Conservation (phyloP, 129 eudicot genomes). For the Dittrichia graveolens region DNA sequence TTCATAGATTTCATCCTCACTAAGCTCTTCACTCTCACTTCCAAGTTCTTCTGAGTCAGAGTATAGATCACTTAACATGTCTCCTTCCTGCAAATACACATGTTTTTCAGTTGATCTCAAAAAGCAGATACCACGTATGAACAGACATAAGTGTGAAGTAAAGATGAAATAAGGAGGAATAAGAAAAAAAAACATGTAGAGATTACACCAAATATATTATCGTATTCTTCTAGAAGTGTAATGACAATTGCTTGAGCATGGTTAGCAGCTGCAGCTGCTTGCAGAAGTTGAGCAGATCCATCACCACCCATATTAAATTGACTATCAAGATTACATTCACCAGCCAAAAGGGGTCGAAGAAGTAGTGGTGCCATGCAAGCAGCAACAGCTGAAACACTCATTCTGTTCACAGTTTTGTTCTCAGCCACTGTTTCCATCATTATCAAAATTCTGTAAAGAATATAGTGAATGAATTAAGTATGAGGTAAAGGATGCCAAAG, state of each 20-base stretch:
- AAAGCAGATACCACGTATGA: not conserved
- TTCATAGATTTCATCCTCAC: constrained; percentile 62
- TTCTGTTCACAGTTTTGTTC: constrained; percentile 68
- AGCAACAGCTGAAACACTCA: constrained; percentile 97
- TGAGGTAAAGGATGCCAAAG: not conserved
- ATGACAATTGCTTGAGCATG: constrained; percentile 97
- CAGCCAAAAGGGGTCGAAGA: constrained; percentile 94
- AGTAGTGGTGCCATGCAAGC: constrained; percentile 99
- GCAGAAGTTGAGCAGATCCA: constrained; percentile 90
- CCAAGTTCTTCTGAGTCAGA: constrained; percentile 83
- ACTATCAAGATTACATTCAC: constrained; percentile 85
- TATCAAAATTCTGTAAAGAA: constrained; percentile 61
- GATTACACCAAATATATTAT: constrained; percentile 86
- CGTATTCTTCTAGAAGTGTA: constrained; percentile 85
- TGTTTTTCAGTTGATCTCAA: constrained; percentile 23
- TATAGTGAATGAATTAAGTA: constrained; percentile 12
- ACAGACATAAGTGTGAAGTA: not conserved
- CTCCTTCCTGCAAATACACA: constrained; percentile 60
- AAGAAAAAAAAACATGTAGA: not conserved
- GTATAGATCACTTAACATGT: constrained; percentile 58
- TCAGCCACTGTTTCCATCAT: constrained; percentile 87
- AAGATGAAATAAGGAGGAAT: not conserved
- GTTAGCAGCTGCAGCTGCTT: constrained; percentile 99
- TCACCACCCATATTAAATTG: constrained; percentile 77
- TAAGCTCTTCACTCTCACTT: constrained; percentile 81